Evolutionary conservation across 371 early-diverging fungal genomes (phyloP), one percentile per base, ranked within the genome.

Genomic region (Zychaea mexicana): DNA sequence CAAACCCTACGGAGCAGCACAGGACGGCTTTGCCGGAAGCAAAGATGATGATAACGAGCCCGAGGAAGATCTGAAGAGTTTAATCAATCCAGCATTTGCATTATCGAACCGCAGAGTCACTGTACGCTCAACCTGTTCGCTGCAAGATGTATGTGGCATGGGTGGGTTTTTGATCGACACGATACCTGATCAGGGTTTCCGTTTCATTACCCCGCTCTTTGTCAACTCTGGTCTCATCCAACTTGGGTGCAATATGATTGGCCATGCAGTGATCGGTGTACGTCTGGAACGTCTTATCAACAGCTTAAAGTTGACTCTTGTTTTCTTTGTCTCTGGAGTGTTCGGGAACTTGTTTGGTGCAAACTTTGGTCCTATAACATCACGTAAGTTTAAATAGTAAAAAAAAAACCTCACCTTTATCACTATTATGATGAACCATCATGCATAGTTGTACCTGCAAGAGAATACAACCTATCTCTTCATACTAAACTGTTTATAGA

Each of bases 211-310:
- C 6, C 86, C 94, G 4, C 81, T 92, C 22, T 89, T 91, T 64
- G 76, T 94, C 57, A 93, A 94, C 68, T 88, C 85, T 28, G 94
- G 93, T 9, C 55, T 91, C 2, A 33, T 92, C 0, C 92, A 92
- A 66, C 62, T 92, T n/a, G 15, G 81, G 2, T 74, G 90, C 65
- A 92, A 94, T 71, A 19, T 90, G 54, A 21, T 72, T 13, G 81
- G 85, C 52, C 91, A 90, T 61, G 53, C 86, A 45, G 60, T 76
- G n/a, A 74, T 86, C 13, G 90, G 88, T 8, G 76, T 71, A 5
- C 76, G 85, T 31, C 67, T 94, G 61, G 94, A 94, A 72, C 64
- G 73, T 21, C 84, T 88, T 32, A 87, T 86, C 66, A 93, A 92
- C 4, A 82, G 83, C 72, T 85, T 82, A 74, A 70, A 91, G 17